Evolutionary conservation across 129 eudicot genomes (phyloP), one percentile per base, ranked within the genome.

Genomic region (Chrysanthemum lavandulifolium): DNA sequence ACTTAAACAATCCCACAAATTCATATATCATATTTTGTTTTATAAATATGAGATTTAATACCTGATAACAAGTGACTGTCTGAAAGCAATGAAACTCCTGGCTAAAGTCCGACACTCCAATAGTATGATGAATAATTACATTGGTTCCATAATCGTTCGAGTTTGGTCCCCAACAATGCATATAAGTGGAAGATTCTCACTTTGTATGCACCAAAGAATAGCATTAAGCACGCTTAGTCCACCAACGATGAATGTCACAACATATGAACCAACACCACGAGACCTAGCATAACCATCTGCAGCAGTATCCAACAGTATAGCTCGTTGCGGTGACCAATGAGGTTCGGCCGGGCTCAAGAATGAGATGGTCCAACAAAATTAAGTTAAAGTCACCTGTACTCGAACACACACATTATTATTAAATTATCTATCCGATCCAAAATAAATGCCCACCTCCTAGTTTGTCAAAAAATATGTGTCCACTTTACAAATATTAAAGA

Each of bases 141-240:
- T 23, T 23, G 25, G 25, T 23, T 23, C 25, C 25, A 83, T 84
- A 86, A 60, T 89, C 96, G 15, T 89, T 86, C 1, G 96, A 89
- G 23, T 89, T 89, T n/a, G 96, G 96, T 3, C 96, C 96, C 96
- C 96, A 14, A 84, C 96, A 0, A 89, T 86, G 65, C 96, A 89
- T 10, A 89, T 84, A 27, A 89, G 10, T 13, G 96, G 96, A 4
- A 89, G 80, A 68, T 89, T 89, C 83, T 23, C 25, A 23, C 25
- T n/a, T n/a, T 23, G 25, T 23, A 23, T 1, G 25, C 25, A 23
- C 25, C 25, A n/a, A n/a, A 23, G 25, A 3, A 89, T 86, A 0
- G 96, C 96, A 21, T 89, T 89, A 51, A 89, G 73, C 2, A 89
- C 91, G 13, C 96, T 89, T 16, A 88, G 68, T 15, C 96, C 91